Evolutionary conservation across 345 rosid genomes (phyloP), one percentile per base, ranked within the genome.

Genomic region (Lumnitzera racemosa): DNA sequence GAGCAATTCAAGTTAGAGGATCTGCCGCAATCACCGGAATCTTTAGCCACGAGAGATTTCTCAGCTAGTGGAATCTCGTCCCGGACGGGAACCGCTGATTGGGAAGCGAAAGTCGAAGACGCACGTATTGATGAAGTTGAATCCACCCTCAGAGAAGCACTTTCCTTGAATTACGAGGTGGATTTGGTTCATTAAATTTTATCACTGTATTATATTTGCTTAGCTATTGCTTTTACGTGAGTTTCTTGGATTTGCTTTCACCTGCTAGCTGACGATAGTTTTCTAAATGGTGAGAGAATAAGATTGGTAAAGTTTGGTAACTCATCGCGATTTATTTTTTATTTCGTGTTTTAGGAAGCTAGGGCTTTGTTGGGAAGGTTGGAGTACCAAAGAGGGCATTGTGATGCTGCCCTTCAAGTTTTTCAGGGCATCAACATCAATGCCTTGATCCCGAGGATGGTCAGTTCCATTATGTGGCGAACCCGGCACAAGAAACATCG

Each of bases 141-240:
- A 78, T 90, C 97, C 25, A 84, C 96, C 67, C 79, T 94, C 63
- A 94, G 83, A 64, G 99, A 90, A 66, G 97, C 97, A 73, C 97
- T 90, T 63, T 95, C 96, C 53, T 78, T 95, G 67, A 95, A 95
- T 77, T 90, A 95, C 58, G 99, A 95, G 87, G 99, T 90, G 15
- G 16, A 24, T 68, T 12, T 29, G 57, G 47, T 27, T 68, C 20
- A 61, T 46, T 12, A 20, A 13, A 15, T 29, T 27, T 14, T 20
- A 13, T 60, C 54, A 10, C 46, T 54, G 3, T 27, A 27, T 27
- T 27, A 27, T 3, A 27, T 27, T 27, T 27, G 31, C 31, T 27
- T 27, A 27, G 31, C 31, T 2, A 1, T 27, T 27, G 31, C 31
- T 27, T 2, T 2, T 27, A 27, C 5, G 31, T 27, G 31, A 27